Conservation (phyloP, 2,329 filamentous ascomycete species). For the Penicillium capsulatum region DNA sequence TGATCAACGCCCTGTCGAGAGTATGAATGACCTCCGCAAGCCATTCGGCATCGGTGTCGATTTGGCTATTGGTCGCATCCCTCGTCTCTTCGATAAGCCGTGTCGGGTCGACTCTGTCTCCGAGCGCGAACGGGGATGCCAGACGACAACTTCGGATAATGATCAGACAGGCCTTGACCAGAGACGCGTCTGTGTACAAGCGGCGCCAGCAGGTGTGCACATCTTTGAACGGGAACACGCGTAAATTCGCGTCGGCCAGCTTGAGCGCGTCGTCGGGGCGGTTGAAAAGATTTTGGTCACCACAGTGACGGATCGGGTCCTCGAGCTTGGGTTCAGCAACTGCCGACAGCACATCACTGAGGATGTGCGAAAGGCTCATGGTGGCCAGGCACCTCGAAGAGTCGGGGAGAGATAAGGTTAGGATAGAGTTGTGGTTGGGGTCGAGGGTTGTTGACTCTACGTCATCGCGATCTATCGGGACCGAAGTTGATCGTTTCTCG, state of each 20-base stretch:
- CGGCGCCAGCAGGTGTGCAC: conserved; percentile 55
- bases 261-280: conserved; percentile 42
- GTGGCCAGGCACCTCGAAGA: too few species aligned
- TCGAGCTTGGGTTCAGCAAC: conserved; percentile 27
- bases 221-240: conserved; percentile 54
- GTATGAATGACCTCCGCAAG: conserved; percentile 58
- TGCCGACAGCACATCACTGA: conserved; percentile 25
- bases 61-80: conserved; percentile 10
- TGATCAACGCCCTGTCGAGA: conserved; percentile 73
- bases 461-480: too few species aligned
- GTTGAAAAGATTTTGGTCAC: conserved; percentile 25
- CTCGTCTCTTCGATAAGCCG: conserved; percentile 16
- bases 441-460: too few species aligned
- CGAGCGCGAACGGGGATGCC: background rate
- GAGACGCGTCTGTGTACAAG: conserved; percentile 55
- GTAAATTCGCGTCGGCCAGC: conserved; percentile 51
- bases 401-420: too few species aligned
- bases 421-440: too few species aligned
- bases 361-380: conserved; percentile 24
- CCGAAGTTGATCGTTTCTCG: too few species aligned
- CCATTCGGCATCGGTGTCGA: conserved; percentile 35
- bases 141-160: conserved; percentile 27
- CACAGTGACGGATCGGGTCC: conserved; percentile 38
- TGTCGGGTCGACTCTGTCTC: conserved; percentile 6
- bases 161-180: conserved; percentile 43